Percentiles rank a stretch among this genome's conserved stretches.
Conservation (phyloP, 371 early-diverging fungal species). For the Cokeromyces recurvatus region DNA sequence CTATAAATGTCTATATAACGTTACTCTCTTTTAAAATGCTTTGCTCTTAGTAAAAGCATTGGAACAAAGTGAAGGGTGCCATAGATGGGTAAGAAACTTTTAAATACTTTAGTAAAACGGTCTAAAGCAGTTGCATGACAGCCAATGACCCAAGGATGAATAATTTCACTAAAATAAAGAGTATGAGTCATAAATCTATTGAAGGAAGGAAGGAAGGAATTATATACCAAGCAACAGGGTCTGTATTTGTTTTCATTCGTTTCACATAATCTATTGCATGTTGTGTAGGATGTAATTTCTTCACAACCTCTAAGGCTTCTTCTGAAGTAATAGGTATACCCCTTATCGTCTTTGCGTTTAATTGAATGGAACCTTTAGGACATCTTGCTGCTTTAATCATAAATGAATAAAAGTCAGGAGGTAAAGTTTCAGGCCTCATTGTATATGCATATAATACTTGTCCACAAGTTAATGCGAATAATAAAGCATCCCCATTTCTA, state of each 20-base stretch:
- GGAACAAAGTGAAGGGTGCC: conserved; percentile 72
- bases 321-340: conserved; percentile 43
- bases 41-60: conserved; percentile 52
- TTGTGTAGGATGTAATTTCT: conserved; percentile 40
- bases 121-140: conserved; percentile 46
- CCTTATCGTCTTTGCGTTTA: conserved; percentile 50
- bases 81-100: conserved; percentile 61
- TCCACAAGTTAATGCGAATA: conserved; percentile 56
- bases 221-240: conserved; percentile 32
- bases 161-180: conserved; percentile 39
- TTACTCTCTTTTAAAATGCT: conserved; percentile 55
- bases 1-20: conserved; percentile 3
- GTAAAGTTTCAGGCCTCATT: conserved; percentile 63
- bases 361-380: conserved; percentile 42
- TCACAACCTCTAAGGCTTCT: conserved; percentile 33
- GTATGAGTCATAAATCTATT: neutral
- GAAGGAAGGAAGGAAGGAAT: neutral
- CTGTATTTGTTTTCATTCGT: conserved; percentile 20
- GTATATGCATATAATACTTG: conserved; percentile 65
- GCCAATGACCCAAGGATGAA: conserved; percentile 61
- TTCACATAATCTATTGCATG: conserved; percentile 35
- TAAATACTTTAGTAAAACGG: conserved; percentile 50
- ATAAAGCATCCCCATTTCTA: conserved; percentile 58
- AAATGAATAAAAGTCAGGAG: conserved; percentile 62
- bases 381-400: conserved; percentile 65